A percentile compares a stretch with the other conserved stretches of the same genome.
Conservation (phyloP, 2,329 filamentous ascomycete species). For the Penicillium crustosum region DNA sequence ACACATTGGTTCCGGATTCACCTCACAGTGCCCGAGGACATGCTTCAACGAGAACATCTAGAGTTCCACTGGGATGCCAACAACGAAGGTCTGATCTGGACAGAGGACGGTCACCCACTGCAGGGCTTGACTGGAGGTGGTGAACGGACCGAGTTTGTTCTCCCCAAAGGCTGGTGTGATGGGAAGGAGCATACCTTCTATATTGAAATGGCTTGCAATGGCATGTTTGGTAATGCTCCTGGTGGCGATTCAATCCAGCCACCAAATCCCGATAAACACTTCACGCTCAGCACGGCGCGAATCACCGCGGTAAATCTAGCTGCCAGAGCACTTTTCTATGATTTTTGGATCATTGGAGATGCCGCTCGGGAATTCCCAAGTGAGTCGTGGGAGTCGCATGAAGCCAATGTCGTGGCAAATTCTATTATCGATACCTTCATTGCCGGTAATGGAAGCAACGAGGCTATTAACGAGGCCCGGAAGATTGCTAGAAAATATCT, state of each 20-base stretch:
- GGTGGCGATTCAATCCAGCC: slow-evolving; percentile 86
- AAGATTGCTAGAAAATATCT: slow-evolving; percentile 82
- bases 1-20: slow-evolving; percentile 95
- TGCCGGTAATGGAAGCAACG: slow-evolving; percentile 67
- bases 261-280: slow-evolving; percentile 81
- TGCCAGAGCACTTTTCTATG: slow-evolving; percentile 78
- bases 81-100: slow-evolving; percentile 94
- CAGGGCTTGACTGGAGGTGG: slow-evolving; percentile 90
- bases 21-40: slow-evolving; percentile 71
- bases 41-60: slow-evolving; percentile 75
- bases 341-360: slow-evolving; percentile 94
- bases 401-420: slow-evolving; percentile 79
- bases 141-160: slow-evolving; percentile 86
- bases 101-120: slow-evolving; percentile 80
- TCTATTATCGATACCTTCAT: slow-evolving; percentile 89
- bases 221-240: slow-evolving; percentile 93
- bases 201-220: slow-evolving; percentile 97
- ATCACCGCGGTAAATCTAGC: slow-evolving; percentile 87
- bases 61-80: slow-evolving; percentile 96
- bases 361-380: slow-evolving; percentile 86
- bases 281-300: slow-evolving; percentile 71
- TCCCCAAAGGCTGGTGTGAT: slow-evolving; percentile 78
- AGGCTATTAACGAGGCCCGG: slow-evolving; percentile 75
- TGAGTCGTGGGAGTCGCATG: slow-evolving; percentile 85
- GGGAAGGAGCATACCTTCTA: slow-evolving; percentile 87